Percentiles rank a stretch among this genome's conserved stretches.
Evolutionary conservation across 176 grass and related monocot species (phyloP).

Genomic region (Eragrostis nindensis): DNA sequence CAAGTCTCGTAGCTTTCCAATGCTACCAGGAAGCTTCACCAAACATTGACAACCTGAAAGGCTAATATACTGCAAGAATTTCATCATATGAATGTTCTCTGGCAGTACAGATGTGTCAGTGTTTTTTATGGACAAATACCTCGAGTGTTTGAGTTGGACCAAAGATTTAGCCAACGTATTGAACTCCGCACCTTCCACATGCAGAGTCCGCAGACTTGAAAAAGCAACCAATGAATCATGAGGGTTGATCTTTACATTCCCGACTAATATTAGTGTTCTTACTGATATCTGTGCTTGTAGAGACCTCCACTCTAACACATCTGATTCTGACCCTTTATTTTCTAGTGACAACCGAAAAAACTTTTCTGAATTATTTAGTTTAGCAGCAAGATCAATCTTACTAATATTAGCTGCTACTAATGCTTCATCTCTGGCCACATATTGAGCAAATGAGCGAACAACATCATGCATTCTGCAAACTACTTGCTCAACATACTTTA

Average conservation of each 20-base stretch:
- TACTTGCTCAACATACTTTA: accelerated
- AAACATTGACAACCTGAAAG: not conserved
- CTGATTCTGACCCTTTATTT: too few relatives aligned
- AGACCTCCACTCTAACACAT: too few relatives aligned
- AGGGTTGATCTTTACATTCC: too few relatives aligned
- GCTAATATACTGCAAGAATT: conserved; percentile 33
- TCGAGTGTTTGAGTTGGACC: conserved; percentile 36
- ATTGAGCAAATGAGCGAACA: conserved; percentile 23
- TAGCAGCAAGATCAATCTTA: too few relatives aligned
- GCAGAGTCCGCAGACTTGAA: too few relatives aligned
- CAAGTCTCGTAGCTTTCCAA: conserved; percentile 5
- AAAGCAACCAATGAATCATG: too few relatives aligned
- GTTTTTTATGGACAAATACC: not conserved
- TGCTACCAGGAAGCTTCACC: not conserved
- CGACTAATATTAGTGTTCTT: too few relatives aligned
- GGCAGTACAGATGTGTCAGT: not conserved
- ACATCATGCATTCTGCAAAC: conserved; percentile 41
- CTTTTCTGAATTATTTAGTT: too few relatives aligned
- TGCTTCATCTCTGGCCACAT: conserved; percentile 3
- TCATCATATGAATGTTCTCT: conserved; percentile 22
- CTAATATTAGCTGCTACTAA: too few relatives aligned
- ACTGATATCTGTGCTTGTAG: too few relatives aligned
- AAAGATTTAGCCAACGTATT: not conserved
- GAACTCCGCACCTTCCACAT: too few relatives aligned
- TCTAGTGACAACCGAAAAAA: too few relatives aligned